Evolutionary conservation across 257 asterid genomes (phyloP).

Genomic region (Solanum chaucha): DNA sequence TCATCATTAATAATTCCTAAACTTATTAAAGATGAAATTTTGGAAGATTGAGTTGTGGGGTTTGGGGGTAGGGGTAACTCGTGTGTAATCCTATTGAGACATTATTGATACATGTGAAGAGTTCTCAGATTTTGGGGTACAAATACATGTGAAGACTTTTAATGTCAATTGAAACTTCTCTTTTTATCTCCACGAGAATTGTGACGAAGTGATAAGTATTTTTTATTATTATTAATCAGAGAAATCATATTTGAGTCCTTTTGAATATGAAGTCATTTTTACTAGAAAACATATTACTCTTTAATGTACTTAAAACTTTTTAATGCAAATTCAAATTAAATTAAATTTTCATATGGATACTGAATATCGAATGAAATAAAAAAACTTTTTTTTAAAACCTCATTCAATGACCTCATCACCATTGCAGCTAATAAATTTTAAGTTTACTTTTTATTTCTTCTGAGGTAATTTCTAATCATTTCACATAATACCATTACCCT

Average conservation of each 20-base stretch:
- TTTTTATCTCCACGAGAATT: background rate
- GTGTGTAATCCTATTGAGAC: constrained; percentile 11
- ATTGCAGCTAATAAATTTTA: constrained; percentile 2
- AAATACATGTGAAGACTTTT: constrained; percentile 18
- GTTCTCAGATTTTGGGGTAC: constrained; percentile 7
- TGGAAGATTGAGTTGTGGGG: background rate
- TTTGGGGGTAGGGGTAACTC: background rate
- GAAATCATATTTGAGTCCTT: fast-evolving
- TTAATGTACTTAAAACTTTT: background rate
- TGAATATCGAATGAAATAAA: background rate
- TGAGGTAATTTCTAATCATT: constrained; percentile 57
- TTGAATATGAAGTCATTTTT: fast-evolving
- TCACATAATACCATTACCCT: constrained; percentile 65
- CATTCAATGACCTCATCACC: constrained; percentile 35
- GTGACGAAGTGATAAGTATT: fast-evolving
- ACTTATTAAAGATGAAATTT: background rate
- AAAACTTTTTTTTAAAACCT: background rate
- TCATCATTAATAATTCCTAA: background rate
- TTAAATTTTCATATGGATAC: background rate
- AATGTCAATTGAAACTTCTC: constrained; percentile 1
- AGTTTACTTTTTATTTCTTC: background rate
- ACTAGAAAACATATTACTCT: too few species aligned
- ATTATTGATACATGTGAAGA: constrained; percentile 41
- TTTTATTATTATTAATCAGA: background rate
- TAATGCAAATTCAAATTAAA: background rate